Base-by-base conservation (phyloP, 2,329 filamentous ascomycete species). In the Xylariaceae sp. region DNA sequence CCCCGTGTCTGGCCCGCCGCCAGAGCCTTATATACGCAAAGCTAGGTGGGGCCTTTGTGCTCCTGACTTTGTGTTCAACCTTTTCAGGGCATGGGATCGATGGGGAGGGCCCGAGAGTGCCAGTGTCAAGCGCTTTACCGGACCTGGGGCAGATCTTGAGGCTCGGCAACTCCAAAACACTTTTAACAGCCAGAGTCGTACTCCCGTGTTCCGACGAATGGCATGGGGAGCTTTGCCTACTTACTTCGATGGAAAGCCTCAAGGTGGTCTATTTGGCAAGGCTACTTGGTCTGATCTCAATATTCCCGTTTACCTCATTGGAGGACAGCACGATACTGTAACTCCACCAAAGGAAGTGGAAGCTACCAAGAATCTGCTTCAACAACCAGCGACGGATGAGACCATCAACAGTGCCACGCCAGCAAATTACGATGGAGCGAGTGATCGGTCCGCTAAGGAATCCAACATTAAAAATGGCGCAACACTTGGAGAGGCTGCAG, bases 181-280 rank as follows among this genome's bases (percentile, higher is more conserved):
- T 3, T 91, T 83, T 66, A 97, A 97, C 60, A 74, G 77, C 44
- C 89, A 95, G 60, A 95, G 88, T 48, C 80, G 76, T 50, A 93
- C 89, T 0, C 74, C 84, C 0, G 87, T 93, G 0, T 95, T 87
- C 76, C 79, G 86, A 50, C 80, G 89, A 30, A 89, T 95, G 81
- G 82, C 83, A 1, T 81, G 74, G 62, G 88, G 89, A 0, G 73
- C 74, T 38, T 69, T 93, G 18, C 84, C 87, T 0, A 65, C 62
- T 0, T 84, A 83, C 43, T 61, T 71, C 3, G 58, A 71, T 7
- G 78, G 74, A 2, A 61, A 71, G 19, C 64, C 78, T 1, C 58
- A 61, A 8, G 80, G 82, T 3, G 87, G 87, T 1, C 62, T 94
- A 8, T 83, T 89, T 2, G 83, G 85, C 0, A 64, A 75, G 47